Evolutionary conservation across 2,329 filamentous ascomycete species (phyloP).

Genomic region (Orbilia javanica): DNA sequence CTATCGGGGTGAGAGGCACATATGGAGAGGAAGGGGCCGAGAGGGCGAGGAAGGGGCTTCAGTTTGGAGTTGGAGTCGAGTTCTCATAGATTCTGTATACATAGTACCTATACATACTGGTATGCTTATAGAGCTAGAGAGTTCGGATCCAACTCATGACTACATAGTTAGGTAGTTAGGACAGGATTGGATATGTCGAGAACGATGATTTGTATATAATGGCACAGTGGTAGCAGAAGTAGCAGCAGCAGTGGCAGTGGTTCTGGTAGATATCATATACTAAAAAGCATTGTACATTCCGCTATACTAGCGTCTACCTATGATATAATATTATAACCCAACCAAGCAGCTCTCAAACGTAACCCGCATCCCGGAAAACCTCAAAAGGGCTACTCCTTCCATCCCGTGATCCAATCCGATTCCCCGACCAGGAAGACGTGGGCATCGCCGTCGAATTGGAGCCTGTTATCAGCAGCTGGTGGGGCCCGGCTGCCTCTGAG

Average conservation of each 20-base stretch:
- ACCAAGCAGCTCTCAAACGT: no score
- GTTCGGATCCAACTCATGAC: not conserved
- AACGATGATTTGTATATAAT: constrained; percentile 51
- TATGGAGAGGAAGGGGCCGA: constrained; percentile 81
- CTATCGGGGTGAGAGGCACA: constrained; percentile 68
- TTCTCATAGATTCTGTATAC: constrained; percentile 75
- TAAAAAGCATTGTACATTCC: constrained; percentile 35
- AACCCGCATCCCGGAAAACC: not conserved
- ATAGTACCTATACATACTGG: not conserved
- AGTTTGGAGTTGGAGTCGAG: constrained; percentile 95
- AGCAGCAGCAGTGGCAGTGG: not conserved
- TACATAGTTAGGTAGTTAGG: no score
- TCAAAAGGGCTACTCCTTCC: constrained; percentile 18
- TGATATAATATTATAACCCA: no score
- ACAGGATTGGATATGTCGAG: no score
- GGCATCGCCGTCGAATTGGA: constrained; percentile 16
- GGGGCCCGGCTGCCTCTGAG: constrained; percentile 10
- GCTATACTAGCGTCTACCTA: no score
- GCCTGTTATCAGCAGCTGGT: not conserved
- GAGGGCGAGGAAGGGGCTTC: constrained; percentile 88
- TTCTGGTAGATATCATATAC: constrained; percentile 6
- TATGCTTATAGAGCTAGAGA: not conserved
- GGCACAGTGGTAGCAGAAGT: not conserved
- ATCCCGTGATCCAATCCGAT: not conserved
- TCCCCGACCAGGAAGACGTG: not conserved